Base-by-base conservation (phyloP, 805 yeast species). In the Kodamaea laetipori region DNA sequence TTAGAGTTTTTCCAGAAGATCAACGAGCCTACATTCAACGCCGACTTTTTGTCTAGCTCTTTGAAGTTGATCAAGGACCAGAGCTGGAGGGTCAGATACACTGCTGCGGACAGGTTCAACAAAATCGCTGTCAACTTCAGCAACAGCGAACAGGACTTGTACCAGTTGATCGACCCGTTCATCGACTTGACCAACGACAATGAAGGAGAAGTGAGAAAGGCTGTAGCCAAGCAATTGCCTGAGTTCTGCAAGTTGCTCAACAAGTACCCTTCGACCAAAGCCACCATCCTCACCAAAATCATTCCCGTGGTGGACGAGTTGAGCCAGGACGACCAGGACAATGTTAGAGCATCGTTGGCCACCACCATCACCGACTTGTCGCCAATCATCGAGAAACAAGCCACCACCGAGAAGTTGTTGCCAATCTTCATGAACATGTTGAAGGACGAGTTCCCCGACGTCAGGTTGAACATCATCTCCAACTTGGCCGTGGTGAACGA, bases 31-130 rank as follows among this genome's bases (percentile, higher is more conserved):
- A 66, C 81, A 13, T 86, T 82, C 61, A 76, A 80, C 53, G 73
- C 77, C 37, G 86, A 83, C 52, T 71, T 86, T 45, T 73, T 86
- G 48, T 71, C 74, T 40, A 78, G 83, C 50, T 76, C 95, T 2
- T 74, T 84, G 51, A 80, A 80, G 51, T 74, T 94, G 52, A 83
- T 88, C 46, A 78, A 76, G 51, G 99, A 94, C 69, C 89, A 87
- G 66, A 85, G 95, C 58, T 94, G 99, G 99, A 82, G 99, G 66
- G 98, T 94, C 45, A 83, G 99, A 58, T 94, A 92, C 67, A 90
- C 94, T 83, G 95, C 96, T 25, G 96, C 97, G n/a, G 97, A 92
- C 62, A 78, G 90, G 56, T 90, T 90, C 59, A 87, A 83, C 54
- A 71, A 74, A 49, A 77, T 94, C 47, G 88, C 95, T 1, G 54